Base-by-base conservation (phyloP, 495 filamentous ascomycete genomes). In the Hypoxylon fuscum region DNA sequence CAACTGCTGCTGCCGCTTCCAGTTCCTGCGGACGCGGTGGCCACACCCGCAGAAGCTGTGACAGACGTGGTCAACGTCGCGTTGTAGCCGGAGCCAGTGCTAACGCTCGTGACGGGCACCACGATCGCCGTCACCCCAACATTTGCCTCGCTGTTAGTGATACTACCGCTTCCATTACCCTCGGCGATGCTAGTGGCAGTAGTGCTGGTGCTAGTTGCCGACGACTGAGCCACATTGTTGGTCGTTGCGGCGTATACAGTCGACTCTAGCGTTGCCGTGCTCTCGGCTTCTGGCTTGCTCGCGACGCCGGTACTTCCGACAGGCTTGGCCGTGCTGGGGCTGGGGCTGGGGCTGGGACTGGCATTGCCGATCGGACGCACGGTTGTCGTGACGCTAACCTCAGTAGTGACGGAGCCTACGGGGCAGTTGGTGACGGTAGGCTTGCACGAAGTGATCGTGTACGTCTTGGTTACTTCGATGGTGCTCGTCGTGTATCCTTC, bases 371-470 rank as follows among this genome's bases (percentile, higher is more conserved):
- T 56, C 21, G 75, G 75, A 57, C 69, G 76, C 41, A 74, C 55
- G 42, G 75, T 76, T 0, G 68, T 72, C 29, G 56, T 58, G 23
- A 72, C 55, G 61, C 63, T 55, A 20, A 72, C 38, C 12, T 70
- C 47, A 22, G 67, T 69, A 18, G 69, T 71, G 40, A 73, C 64
- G 15, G 45, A 44, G 27, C 71, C 68, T 31, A 59, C 73, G 17
- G 81, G 82, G 78, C 83, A 85, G 80, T 83, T 68, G 62, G 81
- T 82, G 54, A 87, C 82, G 37, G 73, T 76, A 35, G 84, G 76
- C 66, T 72, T 75, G 77, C 85, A 88, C 15, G 81, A 85, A 70
- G 80, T 86, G 76, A 87, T 76, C 75, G 84, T 85, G 59, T 81
- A 78, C 44, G 79, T 51, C n/a, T 55, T 55, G 31, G 55, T 57